A percentile compares a stretch with the other conserved stretches of the same genome.
These are phyloP conservation scores for Leersia perrieri DNA, from an alignment of 176 grass and related monocot species.

Conservation along the genomic window DNA sequence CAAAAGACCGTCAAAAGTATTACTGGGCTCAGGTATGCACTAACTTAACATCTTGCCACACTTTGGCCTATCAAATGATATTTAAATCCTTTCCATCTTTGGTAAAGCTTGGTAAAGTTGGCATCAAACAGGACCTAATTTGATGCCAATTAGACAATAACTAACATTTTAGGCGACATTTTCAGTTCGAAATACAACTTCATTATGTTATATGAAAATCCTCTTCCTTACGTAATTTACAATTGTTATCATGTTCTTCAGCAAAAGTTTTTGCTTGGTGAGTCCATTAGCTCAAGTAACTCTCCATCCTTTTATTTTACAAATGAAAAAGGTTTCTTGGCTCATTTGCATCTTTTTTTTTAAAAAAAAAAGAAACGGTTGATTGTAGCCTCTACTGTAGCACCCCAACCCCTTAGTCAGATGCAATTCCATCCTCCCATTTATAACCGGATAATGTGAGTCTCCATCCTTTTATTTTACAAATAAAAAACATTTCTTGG, in stretches of 20 bases:
- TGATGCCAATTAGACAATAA: slow-evolving; percentile 32
- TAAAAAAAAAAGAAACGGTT: too few relatives aligned
- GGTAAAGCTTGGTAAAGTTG: slow-evolving; percentile 33
- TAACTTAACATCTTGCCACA: slow-evolving; percentile 18
- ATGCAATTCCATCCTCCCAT: too few relatives aligned
- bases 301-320: background rate
- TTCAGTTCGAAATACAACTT: background rate
- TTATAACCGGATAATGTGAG: too few relatives aligned
- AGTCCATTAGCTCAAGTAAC: background rate
- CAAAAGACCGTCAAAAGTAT: background rate
- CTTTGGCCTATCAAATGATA: slow-evolving; percentile 23
- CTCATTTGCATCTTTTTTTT: too few relatives aligned
- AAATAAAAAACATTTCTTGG: too few relatives aligned
- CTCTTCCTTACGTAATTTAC: background rate
- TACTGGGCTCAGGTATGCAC: background rate
- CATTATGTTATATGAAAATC: background rate
- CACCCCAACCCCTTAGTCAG: too few relatives aligned
- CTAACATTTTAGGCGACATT: slow-evolving; percentile 3
- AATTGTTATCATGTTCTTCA: background rate
- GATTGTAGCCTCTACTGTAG: too few relatives aligned
- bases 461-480: too few relatives aligned
- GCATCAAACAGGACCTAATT: slow-evolving; percentile 24
- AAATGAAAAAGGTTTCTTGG: background rate
- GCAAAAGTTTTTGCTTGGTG: background rate
- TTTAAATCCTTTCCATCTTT: slow-evolving; percentile 16